Evolutionary conservation across 1,139 yeast species (phyloP).

Genomic region (Candida glucosophila): DNA sequence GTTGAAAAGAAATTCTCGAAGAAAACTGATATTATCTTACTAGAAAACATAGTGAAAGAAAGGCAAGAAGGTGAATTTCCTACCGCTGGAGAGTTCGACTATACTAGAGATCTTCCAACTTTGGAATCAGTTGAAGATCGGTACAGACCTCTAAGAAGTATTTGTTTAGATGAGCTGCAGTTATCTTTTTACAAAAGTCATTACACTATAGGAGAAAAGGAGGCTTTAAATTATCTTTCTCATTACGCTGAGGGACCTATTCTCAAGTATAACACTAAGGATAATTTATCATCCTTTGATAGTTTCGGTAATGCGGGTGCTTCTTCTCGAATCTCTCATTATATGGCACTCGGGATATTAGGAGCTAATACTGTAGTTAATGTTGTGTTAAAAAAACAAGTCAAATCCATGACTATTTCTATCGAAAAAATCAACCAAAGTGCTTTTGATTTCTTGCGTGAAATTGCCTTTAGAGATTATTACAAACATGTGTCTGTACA

Average conservation of each 20-base stretch:
- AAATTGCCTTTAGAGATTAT: constrained; percentile 52
- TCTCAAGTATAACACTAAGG: constrained; percentile 16
- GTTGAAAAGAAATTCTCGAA: constrained; percentile 7
- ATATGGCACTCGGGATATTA: constrained; percentile 39
- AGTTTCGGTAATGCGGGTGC: constrained; percentile 19
- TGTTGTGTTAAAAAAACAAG: constrained; percentile 15
- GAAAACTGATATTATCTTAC: constrained; percentile 2
- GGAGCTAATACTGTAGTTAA: constrained; percentile 31
- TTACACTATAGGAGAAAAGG: constrained; percentile 31
- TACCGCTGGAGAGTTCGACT: constrained; percentile 1
- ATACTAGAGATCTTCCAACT: not conserved
- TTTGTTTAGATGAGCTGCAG: constrained; percentile 3
- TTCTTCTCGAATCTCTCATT: constrained; percentile 36
- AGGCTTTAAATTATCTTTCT: constrained; percentile 21
- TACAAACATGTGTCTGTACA: constrained; percentile 39
- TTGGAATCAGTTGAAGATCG: too few relatives aligned
- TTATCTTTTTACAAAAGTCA: constrained; percentile 7
- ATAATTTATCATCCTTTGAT: constrained; percentile 20
- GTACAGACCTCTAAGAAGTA: too few relatives aligned
- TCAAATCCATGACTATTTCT: constrained; percentile 11
- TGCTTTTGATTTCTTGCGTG: constrained; percentile 37
- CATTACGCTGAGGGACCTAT: too few relatives aligned
- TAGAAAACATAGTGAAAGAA: constrained; percentile 1
- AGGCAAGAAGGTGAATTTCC: constrained; percentile 1
- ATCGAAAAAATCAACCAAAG: constrained; percentile 22